phyloP scores from a whole-genome alignment of 768 basidiomycete species.

The Lentinula aciculospora region DNA sequence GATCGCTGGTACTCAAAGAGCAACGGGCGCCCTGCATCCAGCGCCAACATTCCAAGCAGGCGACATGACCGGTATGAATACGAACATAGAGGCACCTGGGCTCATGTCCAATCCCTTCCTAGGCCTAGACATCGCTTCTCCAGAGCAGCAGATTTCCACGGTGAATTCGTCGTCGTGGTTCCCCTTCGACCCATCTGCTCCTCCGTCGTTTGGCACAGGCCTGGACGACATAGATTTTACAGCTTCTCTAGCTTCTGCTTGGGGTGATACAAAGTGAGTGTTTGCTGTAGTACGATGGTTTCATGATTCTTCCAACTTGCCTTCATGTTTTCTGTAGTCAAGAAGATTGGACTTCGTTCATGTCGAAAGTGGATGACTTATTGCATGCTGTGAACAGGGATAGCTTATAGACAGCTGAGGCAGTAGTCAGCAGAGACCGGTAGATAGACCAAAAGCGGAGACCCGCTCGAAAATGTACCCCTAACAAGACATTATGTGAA shows the following conservation, averaged over 20 bases:
- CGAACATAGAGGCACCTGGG: background rate
- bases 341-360: slow-evolving; percentile 3
- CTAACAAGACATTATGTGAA: no score
- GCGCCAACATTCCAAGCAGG: background rate
- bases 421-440: no score
- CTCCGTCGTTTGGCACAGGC: background rate
- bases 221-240: background rate
- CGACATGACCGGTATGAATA: background rate
- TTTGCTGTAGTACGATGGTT: background rate
- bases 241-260: background rate
- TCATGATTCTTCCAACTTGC: background rate
- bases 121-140: background rate
- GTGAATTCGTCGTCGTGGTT: background rate
- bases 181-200: background rate
- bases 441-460: no score
- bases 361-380: slow-evolving; percentile 4
- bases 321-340: background rate
- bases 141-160: background rate
- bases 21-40: background rate
- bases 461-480: no score
- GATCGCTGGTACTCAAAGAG: background rate
- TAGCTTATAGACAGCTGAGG: background rate
- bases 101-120: background rate
- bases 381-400: background rate
- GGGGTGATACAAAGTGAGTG: background rate